These are phyloP conservation scores for Colletotrichum simmondsii DNA, from an alignment of 2,329 filamentous ascomycete genomes.

Conservation along the genomic window DNA sequence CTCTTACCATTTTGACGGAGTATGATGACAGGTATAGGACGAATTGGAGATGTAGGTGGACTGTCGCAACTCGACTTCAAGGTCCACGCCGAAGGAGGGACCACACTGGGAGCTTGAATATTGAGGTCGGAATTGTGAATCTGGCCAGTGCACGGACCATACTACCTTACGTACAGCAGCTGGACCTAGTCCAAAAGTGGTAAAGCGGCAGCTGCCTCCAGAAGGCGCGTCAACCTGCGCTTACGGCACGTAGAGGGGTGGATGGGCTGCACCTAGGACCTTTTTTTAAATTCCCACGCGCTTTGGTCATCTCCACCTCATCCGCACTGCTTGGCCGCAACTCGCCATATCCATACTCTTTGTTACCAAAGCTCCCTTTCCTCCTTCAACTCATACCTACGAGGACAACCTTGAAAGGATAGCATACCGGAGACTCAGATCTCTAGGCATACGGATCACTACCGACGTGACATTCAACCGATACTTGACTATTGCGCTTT, in stretches of 20 bases:
- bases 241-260: slow-evolving; percentile 27
- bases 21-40: slow-evolving; percentile 10
- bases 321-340: background rate
- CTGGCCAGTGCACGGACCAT: slow-evolving; percentile 37
- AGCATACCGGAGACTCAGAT: background rate
- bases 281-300: slow-evolving; percentile 33
- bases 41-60: slow-evolving; percentile 27
- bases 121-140: slow-evolving; percentile 37
- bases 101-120: slow-evolving; percentile 33
- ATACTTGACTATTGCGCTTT: background rate
- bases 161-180: slow-evolving; percentile 23
- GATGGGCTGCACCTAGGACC: slow-evolving; percentile 15
- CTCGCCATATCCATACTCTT: slow-evolving; percentile 11
- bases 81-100: slow-evolving; percentile 24
- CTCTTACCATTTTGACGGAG: slow-evolving; percentile 33
- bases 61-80: slow-evolving; percentile 33
- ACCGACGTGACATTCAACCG: background rate
- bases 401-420: background rate
- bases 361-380: slow-evolving; percentile 4
- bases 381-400: background rate
- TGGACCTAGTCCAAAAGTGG: background rate
- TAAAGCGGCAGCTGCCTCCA: slow-evolving; percentile 7
- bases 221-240: slow-evolving; percentile 19
- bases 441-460: background rate
- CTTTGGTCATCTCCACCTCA: slow-evolving; percentile 21